Percentiles rank a stretch among this genome's conserved stretches.
phyloP scores from a whole-genome alignment of 441 rosid genomes.

The Sinapis alba region DNA sequence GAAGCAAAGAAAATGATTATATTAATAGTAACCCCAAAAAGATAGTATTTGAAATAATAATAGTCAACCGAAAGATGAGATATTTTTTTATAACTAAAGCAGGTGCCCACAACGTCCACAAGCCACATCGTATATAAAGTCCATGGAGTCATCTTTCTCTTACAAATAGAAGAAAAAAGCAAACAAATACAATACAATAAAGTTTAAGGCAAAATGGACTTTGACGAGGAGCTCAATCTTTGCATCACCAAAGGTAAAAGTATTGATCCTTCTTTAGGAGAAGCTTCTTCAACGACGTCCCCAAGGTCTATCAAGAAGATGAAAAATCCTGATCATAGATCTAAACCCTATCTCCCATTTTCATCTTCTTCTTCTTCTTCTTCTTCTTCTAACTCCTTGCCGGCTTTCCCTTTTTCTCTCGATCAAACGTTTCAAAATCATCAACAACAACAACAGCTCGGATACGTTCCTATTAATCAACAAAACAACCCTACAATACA shows the following conservation, averaged over 20 bases:
- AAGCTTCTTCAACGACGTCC: slow-evolving; percentile 54
- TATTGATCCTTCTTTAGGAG: slow-evolving; percentile 48
- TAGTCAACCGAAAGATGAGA: not conserved
- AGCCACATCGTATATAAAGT: slow-evolving; percentile 32
- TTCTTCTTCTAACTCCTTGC: slow-evolving; percentile 27
- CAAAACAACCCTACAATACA: slow-evolving; percentile 13
- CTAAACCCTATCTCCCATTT: slow-evolving; percentile 27
- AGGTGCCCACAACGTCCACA: not conserved
- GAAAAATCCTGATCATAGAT: slow-evolving; percentile 56
- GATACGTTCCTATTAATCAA: slow-evolving; percentile 22
- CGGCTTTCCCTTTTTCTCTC: slow-evolving; percentile 56
- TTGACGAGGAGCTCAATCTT: slow-evolving; percentile 40
- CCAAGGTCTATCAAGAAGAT: slow-evolving; percentile 71
- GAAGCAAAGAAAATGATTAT: slow-evolving; percentile 24
- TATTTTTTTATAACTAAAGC: slow-evolving; percentile 11
- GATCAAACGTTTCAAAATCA: slow-evolving; percentile 52
- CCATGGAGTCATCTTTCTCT: slow-evolving; percentile 12
- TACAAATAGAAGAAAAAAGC: not conserved
- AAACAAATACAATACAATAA: not conserved
- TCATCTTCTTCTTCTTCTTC: slow-evolving; percentile 17
- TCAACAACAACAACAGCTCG: slow-evolving; percentile 8
- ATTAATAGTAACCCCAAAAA: slow-evolving; percentile 30
- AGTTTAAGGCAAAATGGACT: slow-evolving; percentile 21
- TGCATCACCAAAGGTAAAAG: slow-evolving; percentile 45
- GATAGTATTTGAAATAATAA: slow-evolving; percentile 16